phyloP scores from a whole-genome alignment of 495 filamentous ascomycete species.

The Penicillium paxilli region DNA sequence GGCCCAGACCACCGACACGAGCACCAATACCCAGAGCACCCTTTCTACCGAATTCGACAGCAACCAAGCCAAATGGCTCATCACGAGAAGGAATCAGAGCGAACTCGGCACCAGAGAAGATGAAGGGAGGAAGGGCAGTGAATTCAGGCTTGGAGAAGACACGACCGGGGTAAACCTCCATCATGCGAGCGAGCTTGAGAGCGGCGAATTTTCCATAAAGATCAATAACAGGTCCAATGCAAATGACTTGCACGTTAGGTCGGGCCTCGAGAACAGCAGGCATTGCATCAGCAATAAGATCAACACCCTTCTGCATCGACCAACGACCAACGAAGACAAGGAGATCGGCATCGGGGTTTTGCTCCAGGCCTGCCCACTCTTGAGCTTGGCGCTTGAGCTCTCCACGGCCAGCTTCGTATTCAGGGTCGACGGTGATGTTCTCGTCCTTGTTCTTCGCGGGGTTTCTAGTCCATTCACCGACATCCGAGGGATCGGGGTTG shows the following conservation, averaged over 20 bases:
- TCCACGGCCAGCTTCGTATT: slow-evolving; percentile 57
- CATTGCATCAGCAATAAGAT: slow-evolving; percentile 78
- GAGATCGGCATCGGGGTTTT: slow-evolving; percentile 68
- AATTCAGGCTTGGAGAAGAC: slow-evolving; percentile 79
- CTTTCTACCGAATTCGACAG: slow-evolving; percentile 78
- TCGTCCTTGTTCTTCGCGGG: slow-evolving; percentile 42
- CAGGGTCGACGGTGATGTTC: slow-evolving; percentile 54
- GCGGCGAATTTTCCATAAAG: slow-evolving; percentile 78
- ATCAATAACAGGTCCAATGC: slow-evolving; percentile 74
- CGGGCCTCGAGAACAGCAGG: slow-evolving; percentile 67
- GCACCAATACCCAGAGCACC: slow-evolving; percentile 75
- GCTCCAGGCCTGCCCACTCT: slow-evolving; percentile 72
- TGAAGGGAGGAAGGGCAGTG: slow-evolving; percentile 71
- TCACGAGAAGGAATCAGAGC: slow-evolving; percentile 77
- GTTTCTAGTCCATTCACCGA: slow-evolving; percentile 63
- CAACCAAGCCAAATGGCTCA: slow-evolving; percentile 77
- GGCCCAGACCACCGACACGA: slow-evolving; percentile 63
- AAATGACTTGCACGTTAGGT: slow-evolving; percentile 67
- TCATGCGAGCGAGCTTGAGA: slow-evolving; percentile 70
- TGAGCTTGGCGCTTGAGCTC: slow-evolving; percentile 70
- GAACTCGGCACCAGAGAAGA: slow-evolving; percentile 79
- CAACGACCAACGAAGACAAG: slow-evolving; percentile 79
- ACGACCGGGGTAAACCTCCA: slow-evolving; percentile 71
- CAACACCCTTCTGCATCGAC: slow-evolving; percentile 78
- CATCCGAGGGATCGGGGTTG: slow-evolving; percentile 76